A percentile compares a stretch with the other conserved stretches of the same genome.
Conservation (phyloP, 2,329 filamentous ascomycete species). For the Penicillium sumatraense region DNA sequence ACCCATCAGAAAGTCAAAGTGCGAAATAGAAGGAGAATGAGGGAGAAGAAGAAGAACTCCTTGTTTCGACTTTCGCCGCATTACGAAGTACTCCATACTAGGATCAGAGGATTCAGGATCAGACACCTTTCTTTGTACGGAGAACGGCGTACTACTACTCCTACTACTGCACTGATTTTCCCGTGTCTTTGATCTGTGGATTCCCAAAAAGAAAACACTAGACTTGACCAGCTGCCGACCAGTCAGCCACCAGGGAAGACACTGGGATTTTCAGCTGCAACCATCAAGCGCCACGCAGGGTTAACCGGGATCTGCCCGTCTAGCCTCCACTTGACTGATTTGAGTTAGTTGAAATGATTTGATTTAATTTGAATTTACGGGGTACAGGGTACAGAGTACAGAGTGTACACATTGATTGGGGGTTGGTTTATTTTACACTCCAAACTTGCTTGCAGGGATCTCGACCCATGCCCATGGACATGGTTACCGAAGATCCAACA, state of each 20-base stretch:
- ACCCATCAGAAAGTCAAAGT: slow-evolving; percentile 19
- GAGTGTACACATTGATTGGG: no score
- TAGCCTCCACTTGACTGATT: not conserved
- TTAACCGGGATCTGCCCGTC: slow-evolving; percentile 11
- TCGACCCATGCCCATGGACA: slow-evolving; percentile 7
- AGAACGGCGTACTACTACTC: no score
- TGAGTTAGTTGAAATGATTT: not conserved
- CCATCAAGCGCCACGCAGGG: slow-evolving; percentile 17
- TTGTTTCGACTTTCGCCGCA: not conserved
- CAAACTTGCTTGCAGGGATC: no score
- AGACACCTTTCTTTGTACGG: no score
- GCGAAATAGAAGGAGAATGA: not conserved
- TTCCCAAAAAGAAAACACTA: slow-evolving; percentile 3
- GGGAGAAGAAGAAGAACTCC: no score
- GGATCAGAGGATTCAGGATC: no score
- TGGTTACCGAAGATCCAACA: slow-evolving; percentile 8
- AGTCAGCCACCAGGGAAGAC: slow-evolving; percentile 16
- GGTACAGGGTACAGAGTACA: no score
- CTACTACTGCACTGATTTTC: no score
- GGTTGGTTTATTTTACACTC: no score
- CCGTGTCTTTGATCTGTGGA: slow-evolving; percentile 1
- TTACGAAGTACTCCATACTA: not conserved
- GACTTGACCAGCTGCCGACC: slow-evolving; percentile 14
- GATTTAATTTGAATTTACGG: no score
- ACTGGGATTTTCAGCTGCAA: slow-evolving; percentile 19